A percentile compares a stretch with the other conserved stretches of the same genome.
phyloP scores from a whole-genome alignment of 148 eudicot species.

The Arbutus unedo region DNA sequence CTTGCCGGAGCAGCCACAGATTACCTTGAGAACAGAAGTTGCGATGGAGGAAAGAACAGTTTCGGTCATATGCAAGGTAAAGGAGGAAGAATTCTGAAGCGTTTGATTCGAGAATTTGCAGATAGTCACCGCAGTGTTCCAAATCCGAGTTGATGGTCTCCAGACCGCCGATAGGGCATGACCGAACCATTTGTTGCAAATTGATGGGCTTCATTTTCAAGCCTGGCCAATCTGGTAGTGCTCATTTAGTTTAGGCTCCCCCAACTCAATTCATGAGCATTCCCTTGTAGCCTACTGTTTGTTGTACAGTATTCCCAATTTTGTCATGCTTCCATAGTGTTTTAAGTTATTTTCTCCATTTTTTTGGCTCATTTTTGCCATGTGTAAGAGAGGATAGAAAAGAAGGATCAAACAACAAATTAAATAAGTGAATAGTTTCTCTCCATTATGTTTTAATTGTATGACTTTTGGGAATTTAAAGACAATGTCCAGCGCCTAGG shows the following conservation, averaged over 20 bases:
- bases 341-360: not conserved
- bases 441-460: too few species aligned
- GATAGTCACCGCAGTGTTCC: slow-evolving; percentile 80
- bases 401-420: too few species aligned
- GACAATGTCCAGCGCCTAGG: too few species aligned
- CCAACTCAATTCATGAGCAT: not conserved
- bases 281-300: slow-evolving; percentile 9
- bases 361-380: not conserved
- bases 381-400: not conserved
- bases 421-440: not conserved
- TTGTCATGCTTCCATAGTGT: not conserved
- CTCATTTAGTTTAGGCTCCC: not conserved
- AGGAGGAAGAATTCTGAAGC: slow-evolving; percentile 81
- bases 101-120: slow-evolving; percentile 85
- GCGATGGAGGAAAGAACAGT: slow-evolving; percentile 43
- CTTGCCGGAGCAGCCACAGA: slow-evolving; percentile 86
- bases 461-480: too few species aligned
- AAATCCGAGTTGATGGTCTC: slow-evolving; percentile 32
- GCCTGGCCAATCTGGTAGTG: not conserved
- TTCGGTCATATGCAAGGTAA: slow-evolving; percentile 83
- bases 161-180: not conserved
- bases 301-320: slow-evolving; percentile 21
- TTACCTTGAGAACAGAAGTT: slow-evolving; percentile 61
- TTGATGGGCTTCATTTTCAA: not conserved
- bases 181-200: slow-evolving; percentile 10